Evolutionary conservation across 441 rosid genomes (phyloP).

Genomic region (Euphorbia schlechtendalii): DNA sequence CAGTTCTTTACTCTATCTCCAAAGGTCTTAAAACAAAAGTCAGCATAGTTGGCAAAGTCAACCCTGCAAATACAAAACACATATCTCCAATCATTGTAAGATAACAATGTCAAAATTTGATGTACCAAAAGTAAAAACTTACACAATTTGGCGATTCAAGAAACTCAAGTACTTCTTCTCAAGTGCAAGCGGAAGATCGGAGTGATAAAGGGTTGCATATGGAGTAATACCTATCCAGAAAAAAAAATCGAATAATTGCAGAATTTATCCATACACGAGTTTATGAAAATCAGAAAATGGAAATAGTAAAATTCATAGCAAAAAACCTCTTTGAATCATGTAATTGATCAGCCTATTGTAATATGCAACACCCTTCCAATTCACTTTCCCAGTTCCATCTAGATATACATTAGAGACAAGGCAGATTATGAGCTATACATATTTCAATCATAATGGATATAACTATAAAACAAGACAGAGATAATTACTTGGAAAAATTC

Average conservation of each 20-base stretch:
- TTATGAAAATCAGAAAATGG: background rate
- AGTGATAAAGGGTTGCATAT: too few relatives aligned
- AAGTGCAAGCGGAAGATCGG: too few relatives aligned
- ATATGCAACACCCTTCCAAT: conserved; percentile 87
- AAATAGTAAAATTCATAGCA: background rate
- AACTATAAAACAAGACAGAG: background rate
- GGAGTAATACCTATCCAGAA: too few relatives aligned
- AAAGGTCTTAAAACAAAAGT: conserved; percentile 77
- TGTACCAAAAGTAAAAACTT: conserved; percentile 19
- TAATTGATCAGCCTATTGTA: conserved; percentile 77
- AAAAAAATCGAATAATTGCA: background rate
- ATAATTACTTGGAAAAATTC: conserved; percentile 79
- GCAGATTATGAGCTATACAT: background rate
- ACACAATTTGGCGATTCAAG: conserved; percentile 73
- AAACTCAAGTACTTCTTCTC: too few relatives aligned
- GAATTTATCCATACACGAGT: too few relatives aligned
- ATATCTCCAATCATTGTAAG: background rate
- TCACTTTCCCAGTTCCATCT: conserved; percentile 82
- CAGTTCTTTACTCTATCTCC: conserved; percentile 93
- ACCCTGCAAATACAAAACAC: conserved; percentile 36
- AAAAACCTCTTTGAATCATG: conserved; percentile 54
- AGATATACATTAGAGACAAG: conserved; percentile 12
- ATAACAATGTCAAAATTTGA: background rate
- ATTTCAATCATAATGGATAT: background rate
- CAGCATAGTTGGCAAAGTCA: conserved; percentile 81